A percentile compares a stretch with the other conserved stretches of the same genome.
phyloP scores from a whole-genome alignment of 1,284 basidiomycete species.

The Cystobasidiaceae sp. region DNA sequence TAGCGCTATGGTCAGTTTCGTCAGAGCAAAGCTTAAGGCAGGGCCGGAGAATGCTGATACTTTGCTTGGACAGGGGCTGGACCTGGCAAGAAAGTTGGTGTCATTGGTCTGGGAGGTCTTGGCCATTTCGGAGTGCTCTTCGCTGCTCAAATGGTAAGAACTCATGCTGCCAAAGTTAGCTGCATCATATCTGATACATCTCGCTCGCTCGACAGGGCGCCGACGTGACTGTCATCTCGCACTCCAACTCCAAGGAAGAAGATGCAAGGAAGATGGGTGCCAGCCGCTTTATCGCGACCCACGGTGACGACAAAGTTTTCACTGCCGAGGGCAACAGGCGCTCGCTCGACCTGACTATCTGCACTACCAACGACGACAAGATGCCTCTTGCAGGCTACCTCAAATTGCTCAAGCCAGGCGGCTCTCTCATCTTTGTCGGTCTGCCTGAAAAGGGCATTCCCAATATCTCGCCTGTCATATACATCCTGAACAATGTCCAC shows the following conservation, averaged over 20 bases:
- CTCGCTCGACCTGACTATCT: conserved; percentile 50
- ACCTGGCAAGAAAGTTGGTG: conserved; percentile 51
- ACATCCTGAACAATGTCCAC: conserved; percentile 43
- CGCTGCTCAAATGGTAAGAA: conserved; percentile 43
- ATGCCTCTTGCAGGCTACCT: conserved; percentile 48
- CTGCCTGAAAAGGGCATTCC: conserved; percentile 41
- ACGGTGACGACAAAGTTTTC: conserved; percentile 36
- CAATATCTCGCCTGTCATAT: conserved; percentile 39
- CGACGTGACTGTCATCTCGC: conserved; percentile 50
- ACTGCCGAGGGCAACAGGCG: conserved; percentile 39
- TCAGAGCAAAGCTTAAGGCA: no score
- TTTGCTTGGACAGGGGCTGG: conserved; percentile 50
- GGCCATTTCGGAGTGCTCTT: conserved; percentile 47
- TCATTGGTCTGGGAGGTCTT: conserved; percentile 47
- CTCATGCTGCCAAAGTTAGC: no score
- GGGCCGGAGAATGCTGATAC: no score
- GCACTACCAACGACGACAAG: conserved; percentile 48
- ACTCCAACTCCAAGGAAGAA: conserved; percentile 47
- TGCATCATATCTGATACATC: no score
- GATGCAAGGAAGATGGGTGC: conserved; percentile 50
- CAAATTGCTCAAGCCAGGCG: conserved; percentile 47
- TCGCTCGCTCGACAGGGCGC: no score
- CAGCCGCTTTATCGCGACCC: conserved; percentile 46
- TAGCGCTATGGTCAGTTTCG: no score
- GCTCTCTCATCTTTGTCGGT: conserved; percentile 49